Conservation (phyloP, 169 alveolate species). For the Plasmodium sp. region DNA sequence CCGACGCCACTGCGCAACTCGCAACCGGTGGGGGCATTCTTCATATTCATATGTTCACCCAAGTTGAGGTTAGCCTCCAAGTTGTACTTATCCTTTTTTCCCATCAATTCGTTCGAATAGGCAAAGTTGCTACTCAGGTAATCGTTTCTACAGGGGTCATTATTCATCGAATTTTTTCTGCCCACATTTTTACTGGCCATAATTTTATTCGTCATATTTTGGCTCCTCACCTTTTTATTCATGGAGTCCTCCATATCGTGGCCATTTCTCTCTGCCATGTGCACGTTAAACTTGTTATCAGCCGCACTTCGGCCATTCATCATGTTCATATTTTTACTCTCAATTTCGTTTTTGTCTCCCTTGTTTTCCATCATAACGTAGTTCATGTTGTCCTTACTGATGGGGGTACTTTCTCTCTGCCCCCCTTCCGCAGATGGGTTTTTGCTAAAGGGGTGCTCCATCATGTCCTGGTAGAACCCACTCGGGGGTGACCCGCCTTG, state of each 20-base stretch:
- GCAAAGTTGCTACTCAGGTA: neutral
- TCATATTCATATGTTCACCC: neutral
- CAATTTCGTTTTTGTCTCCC: slow-evolving; percentile 4
- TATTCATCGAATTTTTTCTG: neutral
- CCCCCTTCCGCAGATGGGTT: neutral
- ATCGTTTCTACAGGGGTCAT: neutral
- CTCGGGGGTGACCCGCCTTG: neutral
- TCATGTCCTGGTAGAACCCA: slow-evolving; percentile 6
- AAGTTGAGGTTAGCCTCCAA: neutral
- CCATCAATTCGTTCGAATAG: neutral
- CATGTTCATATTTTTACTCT: neutral
- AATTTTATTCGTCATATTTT: neutral
- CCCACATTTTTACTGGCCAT: neutral
- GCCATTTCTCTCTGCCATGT: neutral
- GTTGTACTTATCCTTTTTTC: slow-evolving; percentile 5
- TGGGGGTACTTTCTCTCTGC: neutral
- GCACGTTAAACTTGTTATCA: neutral
- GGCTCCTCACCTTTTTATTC: neutral
- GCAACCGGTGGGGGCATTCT: neutral
- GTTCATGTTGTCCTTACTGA: neutral
- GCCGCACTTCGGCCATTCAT: neutral
- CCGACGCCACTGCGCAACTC: neutral
- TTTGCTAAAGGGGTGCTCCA: slow-evolving; percentile 12
- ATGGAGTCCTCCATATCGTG: neutral
- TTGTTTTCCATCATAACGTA: neutral